These are phyloP conservation scores for Cutaneotrichosporon cyanovorans DNA, from an alignment of 1,284 basidiomycete species.

Conservation along the genomic window DNA sequence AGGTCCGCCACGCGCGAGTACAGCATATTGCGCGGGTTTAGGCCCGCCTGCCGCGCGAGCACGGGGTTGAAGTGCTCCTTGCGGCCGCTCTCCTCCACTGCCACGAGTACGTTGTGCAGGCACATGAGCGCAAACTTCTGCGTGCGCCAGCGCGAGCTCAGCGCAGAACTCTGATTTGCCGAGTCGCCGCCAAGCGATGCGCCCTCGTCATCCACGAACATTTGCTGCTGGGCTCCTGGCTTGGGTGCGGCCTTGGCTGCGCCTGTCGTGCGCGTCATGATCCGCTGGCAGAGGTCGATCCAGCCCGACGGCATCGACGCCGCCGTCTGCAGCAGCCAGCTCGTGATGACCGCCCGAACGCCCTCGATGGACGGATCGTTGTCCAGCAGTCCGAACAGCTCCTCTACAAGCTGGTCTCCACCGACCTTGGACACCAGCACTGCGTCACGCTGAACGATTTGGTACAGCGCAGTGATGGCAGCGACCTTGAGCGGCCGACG, in stretches of 20 bases:
- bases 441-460: conserved; percentile 93
- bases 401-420: conserved; percentile 87
- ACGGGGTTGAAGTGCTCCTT: conserved; percentile 73
- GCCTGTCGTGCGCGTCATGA: conserved; percentile 72
- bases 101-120: conserved; percentile 77
- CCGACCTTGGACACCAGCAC: conserved; percentile 85
- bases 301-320: conserved; percentile 88
- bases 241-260: conserved; percentile 45
- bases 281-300: conserved; percentile 95
- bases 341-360: conserved; percentile 84
- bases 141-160: conserved; percentile 86
- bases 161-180: conserved; percentile 46
- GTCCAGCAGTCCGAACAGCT: conserved; percentile 90
- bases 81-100: conserved; percentile 64
- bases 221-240: conserved; percentile 1
- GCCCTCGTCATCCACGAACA: conserved; percentile 78
- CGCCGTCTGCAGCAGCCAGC: conserved; percentile 92
- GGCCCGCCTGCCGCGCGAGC: conserved; percentile 49
- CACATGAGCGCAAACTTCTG: conserved; percentile 92
- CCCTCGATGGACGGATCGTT: conserved; percentile 88
- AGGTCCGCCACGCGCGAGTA: conserved; percentile 56
- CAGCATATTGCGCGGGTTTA: conserved; percentile 36
- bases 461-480: conserved; percentile 90
- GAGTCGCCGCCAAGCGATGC: conserved; percentile 62
- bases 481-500: conserved; percentile 81